These are phyloP conservation scores for Trichosanthes truncata DNA, from an alignment of 306 rosid species.

Conservation along the genomic window DNA sequence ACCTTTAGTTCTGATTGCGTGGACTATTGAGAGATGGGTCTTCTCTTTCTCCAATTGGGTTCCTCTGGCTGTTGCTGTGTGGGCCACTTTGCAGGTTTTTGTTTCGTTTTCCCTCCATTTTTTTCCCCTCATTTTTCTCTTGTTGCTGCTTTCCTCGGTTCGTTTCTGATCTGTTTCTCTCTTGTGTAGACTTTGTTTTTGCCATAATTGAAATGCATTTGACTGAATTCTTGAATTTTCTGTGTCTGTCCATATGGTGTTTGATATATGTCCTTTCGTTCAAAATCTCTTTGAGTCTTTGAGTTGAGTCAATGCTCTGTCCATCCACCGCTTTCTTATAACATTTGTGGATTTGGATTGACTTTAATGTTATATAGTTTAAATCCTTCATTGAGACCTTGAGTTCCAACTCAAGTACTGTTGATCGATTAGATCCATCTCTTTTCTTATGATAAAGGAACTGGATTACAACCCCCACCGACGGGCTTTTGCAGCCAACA, in stretches of 20 bases:
- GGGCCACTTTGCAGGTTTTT: constrained; percentile 76
- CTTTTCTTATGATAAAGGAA: background rate
- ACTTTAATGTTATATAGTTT: background rate
- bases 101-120: background rate
- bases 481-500: background rate
- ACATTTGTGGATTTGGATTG: background rate
- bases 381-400: background rate
- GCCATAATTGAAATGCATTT: background rate
- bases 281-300: background rate
- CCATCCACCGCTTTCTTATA: background rate
- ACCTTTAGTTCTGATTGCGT: constrained; percentile 60
- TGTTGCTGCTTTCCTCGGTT: background rate
- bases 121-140: no score
- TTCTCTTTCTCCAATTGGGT: constrained; percentile 82
- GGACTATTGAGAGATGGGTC: constrained; percentile 82
- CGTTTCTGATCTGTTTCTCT: background rate
- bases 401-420: background rate
- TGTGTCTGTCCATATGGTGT: background rate
- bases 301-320: constrained; percentile 7
- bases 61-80: constrained; percentile 62
- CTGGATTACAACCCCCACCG: background rate
- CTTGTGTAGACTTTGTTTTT: background rate
- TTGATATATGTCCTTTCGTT: background rate
- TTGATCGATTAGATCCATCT: background rate
- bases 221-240: background rate